phyloP scores from a whole-genome alignment of 257 asterid species.

The Craterostigma plantagineum region DNA sequence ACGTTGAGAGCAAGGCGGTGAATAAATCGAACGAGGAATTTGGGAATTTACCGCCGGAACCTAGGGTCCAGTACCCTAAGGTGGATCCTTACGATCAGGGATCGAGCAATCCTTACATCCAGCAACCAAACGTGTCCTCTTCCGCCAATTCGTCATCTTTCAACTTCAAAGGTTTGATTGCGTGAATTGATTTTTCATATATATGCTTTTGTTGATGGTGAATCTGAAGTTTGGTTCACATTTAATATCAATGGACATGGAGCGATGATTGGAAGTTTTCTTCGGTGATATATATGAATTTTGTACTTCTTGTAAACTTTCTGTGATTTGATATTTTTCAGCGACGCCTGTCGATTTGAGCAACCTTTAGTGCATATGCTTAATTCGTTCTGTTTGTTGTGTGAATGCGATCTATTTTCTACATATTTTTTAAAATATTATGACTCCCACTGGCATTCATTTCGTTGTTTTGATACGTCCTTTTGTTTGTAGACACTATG shows the following conservation, averaged over 20 bases:
- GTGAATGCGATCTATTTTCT: not conserved
- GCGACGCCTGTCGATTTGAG: too few species aligned
- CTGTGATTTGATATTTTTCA: too few species aligned
- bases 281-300: too few species aligned
- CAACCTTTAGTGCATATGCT: too few species aligned
- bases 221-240: not conserved
- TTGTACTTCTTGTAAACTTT: too few species aligned
- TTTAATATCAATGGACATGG: not conserved
- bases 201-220: not conserved
- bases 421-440: not conserved
- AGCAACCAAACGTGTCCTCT: constrained; percentile 33
- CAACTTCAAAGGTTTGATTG: constrained; percentile 53
- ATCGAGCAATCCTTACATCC: constrained; percentile 43
- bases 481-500: constrained; percentile 45
- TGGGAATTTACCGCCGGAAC: constrained; percentile 47
- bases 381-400: not conserved
- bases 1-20: constrained; percentile 16
- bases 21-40: constrained; percentile 41
- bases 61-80: constrained; percentile 12
- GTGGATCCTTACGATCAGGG: constrained; percentile 19
- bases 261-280: too few species aligned
- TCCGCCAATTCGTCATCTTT: constrained; percentile 31
- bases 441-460: not conserved
- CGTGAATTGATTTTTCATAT: constrained; percentile 5
- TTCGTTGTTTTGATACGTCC: constrained; percentile 4